phyloP scores from a whole-genome alignment of 2,329 filamentous ascomycete species.

The Penicillium sp. region DNA sequence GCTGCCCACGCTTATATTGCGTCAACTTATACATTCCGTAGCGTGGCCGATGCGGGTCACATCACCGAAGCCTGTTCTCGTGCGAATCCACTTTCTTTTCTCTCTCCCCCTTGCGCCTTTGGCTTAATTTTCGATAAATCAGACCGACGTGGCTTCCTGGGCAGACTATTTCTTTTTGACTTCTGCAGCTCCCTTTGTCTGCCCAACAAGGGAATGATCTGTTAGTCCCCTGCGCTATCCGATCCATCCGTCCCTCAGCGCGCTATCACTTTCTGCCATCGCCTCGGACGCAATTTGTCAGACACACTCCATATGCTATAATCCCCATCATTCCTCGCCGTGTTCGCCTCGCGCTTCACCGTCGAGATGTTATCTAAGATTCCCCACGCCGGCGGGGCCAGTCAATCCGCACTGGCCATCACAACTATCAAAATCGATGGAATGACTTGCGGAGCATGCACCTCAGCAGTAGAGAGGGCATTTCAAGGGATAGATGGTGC shows the following conservation, averaged over 20 bases:
- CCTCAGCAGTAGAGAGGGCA: conserved; percentile 88
- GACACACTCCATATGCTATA: conserved; percentile 19
- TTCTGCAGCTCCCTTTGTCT: conserved; percentile 6
- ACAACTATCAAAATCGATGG: conserved; percentile 89
- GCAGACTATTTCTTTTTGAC: neutral
- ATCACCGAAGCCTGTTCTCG: neutral
- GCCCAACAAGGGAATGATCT: conserved; percentile 20
- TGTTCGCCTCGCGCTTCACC: conserved; percentile 4
- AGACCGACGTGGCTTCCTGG: conserved; percentile 14
- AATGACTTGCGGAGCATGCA: conserved; percentile 87
- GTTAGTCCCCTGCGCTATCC: conserved; percentile 18
- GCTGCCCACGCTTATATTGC: neutral
- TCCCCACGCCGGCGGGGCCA: conserved; percentile 15
- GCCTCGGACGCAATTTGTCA: neutral
- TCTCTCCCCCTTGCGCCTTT: conserved; percentile 5
- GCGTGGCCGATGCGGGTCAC: conserved; percentile 16
- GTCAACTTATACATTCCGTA: conserved; percentile 17
- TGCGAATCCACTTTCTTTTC: conserved; percentile 11
- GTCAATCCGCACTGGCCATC: conserved; percentile 66
- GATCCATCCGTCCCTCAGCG: conserved; percentile 20
- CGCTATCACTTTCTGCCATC: conserved; percentile 15
- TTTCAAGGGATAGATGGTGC: conserved; percentile 81
- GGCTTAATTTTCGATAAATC: neutral
- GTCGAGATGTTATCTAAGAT: conserved; percentile 18
- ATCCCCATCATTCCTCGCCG: neutral